Evolutionary conservation across 2,329 filamentous ascomycete species (phyloP).

Genomic region (Ambrosiella xylebori): DNA sequence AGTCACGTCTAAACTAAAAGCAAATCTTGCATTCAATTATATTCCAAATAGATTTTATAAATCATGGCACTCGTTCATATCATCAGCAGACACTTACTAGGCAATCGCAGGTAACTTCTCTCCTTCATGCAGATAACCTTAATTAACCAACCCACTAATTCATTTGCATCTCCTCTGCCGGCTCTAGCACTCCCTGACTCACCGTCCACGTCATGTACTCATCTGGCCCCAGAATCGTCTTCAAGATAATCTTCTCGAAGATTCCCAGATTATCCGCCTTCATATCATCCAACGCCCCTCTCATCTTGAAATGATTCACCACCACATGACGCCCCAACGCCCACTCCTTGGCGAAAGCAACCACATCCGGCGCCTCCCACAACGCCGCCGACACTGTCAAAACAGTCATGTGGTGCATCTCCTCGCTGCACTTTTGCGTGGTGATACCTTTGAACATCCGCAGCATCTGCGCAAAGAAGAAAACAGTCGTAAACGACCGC

Average conservation of each 20-base stretch:
- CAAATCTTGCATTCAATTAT: too few species aligned
- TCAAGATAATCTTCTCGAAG: constrained; percentile 10
- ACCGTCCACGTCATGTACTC: constrained; percentile 5
- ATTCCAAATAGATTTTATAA: too few species aligned
- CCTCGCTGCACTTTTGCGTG: constrained; percentile 18
- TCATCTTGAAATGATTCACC: constrained; percentile 3
- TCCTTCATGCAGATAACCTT: neutral
- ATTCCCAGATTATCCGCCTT: neutral
- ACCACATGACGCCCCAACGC: constrained; percentile 1
- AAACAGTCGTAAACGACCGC: constrained; percentile 31
- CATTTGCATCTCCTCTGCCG: neutral
- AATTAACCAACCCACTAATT: neutral
- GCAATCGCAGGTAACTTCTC: neutral
- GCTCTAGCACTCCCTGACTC: neutral
- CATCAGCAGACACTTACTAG: too few species aligned
- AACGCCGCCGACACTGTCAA: constrained; percentile 22
- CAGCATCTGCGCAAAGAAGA: constrained; percentile 27
- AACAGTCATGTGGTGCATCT: constrained; percentile 22
- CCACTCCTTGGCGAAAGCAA: constrained; percentile 20
- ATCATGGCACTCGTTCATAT: neutral
- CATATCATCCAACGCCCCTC: neutral
- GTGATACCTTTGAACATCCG: constrained; percentile 19
- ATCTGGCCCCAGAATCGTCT: constrained; percentile 1
- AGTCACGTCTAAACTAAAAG: too few species aligned
- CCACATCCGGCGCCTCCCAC: constrained; percentile 22